phyloP scores from a whole-genome alignment of 208 protist genomes.

The Acanthamoeba healyi region DNA sequence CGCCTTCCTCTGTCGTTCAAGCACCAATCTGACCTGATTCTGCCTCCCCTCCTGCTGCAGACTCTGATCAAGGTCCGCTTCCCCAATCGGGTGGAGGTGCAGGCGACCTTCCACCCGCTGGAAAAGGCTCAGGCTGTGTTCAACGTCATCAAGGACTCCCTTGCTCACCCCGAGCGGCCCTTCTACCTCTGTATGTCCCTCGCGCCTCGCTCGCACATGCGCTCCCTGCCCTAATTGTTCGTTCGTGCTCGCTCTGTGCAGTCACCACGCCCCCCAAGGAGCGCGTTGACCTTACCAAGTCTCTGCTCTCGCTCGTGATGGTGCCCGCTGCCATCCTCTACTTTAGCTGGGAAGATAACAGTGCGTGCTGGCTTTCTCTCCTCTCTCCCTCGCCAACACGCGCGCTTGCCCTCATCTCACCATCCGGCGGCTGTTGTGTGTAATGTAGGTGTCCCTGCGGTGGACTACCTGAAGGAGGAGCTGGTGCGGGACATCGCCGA shows the following conservation, averaged over 20 bases:
- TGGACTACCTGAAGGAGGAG: constrained; percentile 60
- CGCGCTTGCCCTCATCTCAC: neutral
- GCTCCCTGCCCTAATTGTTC: neutral
- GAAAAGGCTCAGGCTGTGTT: constrained; percentile 18
- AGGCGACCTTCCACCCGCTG: constrained; percentile 54
- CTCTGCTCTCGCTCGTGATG: constrained; percentile 26
- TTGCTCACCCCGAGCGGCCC: constrained; percentile 17
- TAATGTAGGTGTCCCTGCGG: neutral
- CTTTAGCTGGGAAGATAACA: constrained; percentile 61
- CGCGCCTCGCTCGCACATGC: neutral
- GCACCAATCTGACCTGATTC: neutral
- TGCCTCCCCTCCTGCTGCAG: neutral
- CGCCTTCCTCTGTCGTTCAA: neutral
- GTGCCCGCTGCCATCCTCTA: constrained; percentile 57
- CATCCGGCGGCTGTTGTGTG: neutral
- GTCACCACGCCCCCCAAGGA: constrained; percentile 64
- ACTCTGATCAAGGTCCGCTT: constrained; percentile 61
- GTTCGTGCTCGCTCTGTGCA: neutral
- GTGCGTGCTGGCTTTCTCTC: neutral
- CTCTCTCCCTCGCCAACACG: neutral
- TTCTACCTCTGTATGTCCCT: constrained; percentile 42
- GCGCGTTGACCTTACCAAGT: constrained; percentile 18
- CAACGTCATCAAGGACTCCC: constrained; percentile 1
- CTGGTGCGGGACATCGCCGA: constrained; percentile 30
- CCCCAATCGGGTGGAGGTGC: constrained; percentile 60